phyloP scores from a whole-genome alignment of 1,284 basidiomycete species.

The Sparassis latifolia region DNA sequence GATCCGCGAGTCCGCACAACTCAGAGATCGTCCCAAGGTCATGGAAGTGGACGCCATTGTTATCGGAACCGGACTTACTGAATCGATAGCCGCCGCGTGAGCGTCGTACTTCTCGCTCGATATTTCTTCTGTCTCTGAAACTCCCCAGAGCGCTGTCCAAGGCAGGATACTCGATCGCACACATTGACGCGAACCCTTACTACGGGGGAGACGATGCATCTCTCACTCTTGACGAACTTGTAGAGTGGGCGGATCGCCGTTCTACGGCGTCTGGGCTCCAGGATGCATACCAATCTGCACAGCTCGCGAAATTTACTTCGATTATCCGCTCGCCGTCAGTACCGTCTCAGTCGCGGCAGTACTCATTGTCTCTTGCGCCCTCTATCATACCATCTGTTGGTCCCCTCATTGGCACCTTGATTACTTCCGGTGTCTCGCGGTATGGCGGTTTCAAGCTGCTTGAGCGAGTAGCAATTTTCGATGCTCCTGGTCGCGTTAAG shows the following conservation, averaged over 20 bases:
- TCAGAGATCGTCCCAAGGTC: too few relatives aligned
- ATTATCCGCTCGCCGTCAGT: conserved; percentile 37
- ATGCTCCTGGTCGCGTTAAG: conserved; percentile 38
- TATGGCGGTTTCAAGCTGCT: conserved; percentile 89
- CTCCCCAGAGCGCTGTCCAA: conserved; percentile 74
- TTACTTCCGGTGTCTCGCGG: conserved; percentile 81
- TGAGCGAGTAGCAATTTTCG: conserved; percentile 67
- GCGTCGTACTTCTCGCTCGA: conserved; percentile 24
- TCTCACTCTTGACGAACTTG: conserved; percentile 76
- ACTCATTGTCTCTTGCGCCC: conserved; percentile 82
- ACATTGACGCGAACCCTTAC: conserved; percentile 80
- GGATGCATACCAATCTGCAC: conserved; percentile 18
- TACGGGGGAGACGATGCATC: conserved; percentile 86
- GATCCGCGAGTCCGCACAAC: too few relatives aligned
- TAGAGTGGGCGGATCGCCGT: conserved; percentile 53
- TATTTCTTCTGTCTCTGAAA: conserved; percentile 11
- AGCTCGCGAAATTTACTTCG: conserved; percentile 30
- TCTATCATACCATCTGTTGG: conserved; percentile 79
- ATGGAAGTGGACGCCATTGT: conserved; percentile 74
- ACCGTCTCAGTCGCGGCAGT: conserved; percentile 63
- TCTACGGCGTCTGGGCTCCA: conserved; percentile 11
- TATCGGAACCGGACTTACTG: conserved; percentile 81
- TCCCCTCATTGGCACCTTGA: conserved; percentile 72
- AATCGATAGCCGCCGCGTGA: conserved; percentile 88
- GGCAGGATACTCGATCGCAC: conserved; percentile 80